Percentiles rank a stretch among this genome's conserved stretches.
These are phyloP conservation scores for Solanum corneliomulleri DNA, from an alignment of 257 asterid genomes.

Conservation along the genomic window DNA sequence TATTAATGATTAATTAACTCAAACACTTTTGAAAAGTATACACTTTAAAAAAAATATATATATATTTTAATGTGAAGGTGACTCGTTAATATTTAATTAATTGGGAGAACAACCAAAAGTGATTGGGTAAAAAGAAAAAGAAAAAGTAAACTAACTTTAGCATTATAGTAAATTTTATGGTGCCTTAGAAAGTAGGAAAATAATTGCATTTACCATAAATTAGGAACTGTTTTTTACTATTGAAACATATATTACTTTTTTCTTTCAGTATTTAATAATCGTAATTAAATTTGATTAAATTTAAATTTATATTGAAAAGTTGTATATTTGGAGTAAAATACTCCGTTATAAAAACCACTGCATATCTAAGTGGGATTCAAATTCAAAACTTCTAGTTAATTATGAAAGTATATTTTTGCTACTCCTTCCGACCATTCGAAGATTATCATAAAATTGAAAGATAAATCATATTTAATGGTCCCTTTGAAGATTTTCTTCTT, in stretches of 20 bases:
- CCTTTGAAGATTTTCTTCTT: neutral
- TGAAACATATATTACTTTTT: no score
- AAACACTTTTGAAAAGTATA: neutral
- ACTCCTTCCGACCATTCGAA: fast-evolving
- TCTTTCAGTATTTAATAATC: fast-evolving
- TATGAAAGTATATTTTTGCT: no score
- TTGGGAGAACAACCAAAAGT: neutral
- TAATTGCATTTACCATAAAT: neutral
- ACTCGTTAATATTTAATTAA: no score
- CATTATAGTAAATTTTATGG: neutral
- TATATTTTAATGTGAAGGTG: no score
- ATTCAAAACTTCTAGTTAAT: neutral
- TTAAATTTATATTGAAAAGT: no score
- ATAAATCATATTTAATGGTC: neutral
- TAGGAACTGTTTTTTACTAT: neutral
- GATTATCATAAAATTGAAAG: neutral
- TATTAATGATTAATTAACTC: neutral
- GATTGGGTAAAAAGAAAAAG: neutral
- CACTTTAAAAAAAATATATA: neutral
- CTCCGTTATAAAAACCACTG: fast-evolving
- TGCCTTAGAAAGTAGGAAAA: neutral
- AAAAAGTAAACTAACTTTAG: neutral
- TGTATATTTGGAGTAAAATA: no score
- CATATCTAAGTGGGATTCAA: no score
- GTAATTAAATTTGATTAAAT: no score